Base-by-base conservation (phyloP, 31 red algal genomes). In the Asparagopsis taxiformis region DNA sequence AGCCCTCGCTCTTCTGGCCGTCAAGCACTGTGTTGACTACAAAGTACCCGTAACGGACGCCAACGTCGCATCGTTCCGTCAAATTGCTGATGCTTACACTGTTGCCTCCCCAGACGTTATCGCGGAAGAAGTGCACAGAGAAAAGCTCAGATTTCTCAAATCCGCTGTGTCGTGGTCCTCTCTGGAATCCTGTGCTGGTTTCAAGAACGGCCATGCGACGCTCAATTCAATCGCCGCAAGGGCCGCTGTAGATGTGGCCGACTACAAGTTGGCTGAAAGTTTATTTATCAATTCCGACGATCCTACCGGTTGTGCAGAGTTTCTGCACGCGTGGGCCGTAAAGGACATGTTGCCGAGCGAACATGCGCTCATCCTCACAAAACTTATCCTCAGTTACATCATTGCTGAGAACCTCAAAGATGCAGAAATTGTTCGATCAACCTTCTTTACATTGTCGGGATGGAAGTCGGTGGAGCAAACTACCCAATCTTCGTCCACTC, bases 381-480 rank as follows among this genome's bases (percentile, higher is more conserved):
- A 67, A 2, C 61, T 56, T 28, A 33, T 85, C 3, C 31, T 85
- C 38, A 51, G 59, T 19, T 85, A 85, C 50, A 19, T 75, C 1
- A 46, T 57, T 32, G 65, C 59, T n/a, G 69, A 85, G 34, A 85
- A 85, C 54, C 29, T 85, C 17, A 69, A 68, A 38, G 81, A 85
- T 61, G 68, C 81, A 1, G 43, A 34, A 29, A 48, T 51, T 3
- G 26, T 85, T 24, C 57, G 81, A 2, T 25, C n/a, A 1, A 58
- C 55, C 37, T 85, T 75, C 43, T 46, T 50, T 39, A 15, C 53
- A 22, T 35, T 75, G n/a, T 36, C 55, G 0, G 71, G 81, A n/a
- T 85, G 81, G 81, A 28, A 36, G 55, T 66, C 65, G 13, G 66
- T 72, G 10, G 79, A 71, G 31, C n/a, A 34, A 48, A 41, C 26